These are phyloP conservation scores for Pittosporum tobira DNA, from an alignment of 129 eudicot species.

Conservation along the genomic window DNA sequence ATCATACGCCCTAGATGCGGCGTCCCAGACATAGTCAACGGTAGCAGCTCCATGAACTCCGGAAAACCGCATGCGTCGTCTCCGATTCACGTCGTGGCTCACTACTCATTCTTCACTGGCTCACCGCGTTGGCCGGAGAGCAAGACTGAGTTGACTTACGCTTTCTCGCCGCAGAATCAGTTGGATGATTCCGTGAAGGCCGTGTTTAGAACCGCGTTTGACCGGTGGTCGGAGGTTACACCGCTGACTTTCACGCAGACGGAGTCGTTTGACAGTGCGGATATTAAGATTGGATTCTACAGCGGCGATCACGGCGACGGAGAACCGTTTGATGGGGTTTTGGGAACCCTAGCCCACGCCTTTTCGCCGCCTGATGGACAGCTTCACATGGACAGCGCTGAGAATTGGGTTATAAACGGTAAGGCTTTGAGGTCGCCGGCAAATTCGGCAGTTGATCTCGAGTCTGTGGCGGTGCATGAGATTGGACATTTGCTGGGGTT, in stretches of 20 bases:
- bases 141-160: constrained; percentile 26
- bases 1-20: constrained; percentile 18
- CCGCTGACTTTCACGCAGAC: constrained; percentile 45
- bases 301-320: constrained; percentile 77
- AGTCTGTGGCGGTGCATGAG: constrained; percentile 70
- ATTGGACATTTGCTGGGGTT: constrained; percentile 63
- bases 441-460: constrained; percentile 49
- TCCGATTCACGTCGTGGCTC: constrained; percentile 12
- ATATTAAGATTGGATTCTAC: constrained; percentile 48
- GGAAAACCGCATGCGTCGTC: neutral
- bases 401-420: constrained; percentile 46
- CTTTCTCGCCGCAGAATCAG: constrained; percentile 21
- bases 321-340: constrained; percentile 58
- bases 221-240: constrained; percentile 58
- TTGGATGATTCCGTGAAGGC: constrained; percentile 17
- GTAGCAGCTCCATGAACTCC: constrained; percentile 7
- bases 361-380: constrained; percentile 53
- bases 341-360: constrained; percentile 63
- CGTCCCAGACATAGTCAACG: constrained; percentile 10
- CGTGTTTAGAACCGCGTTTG: constrained; percentile 38
- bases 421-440: constrained; percentile 18
- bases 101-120: constrained; percentile 32
- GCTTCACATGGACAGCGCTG: constrained; percentile 43
- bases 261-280: constrained; percentile 15
- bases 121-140: constrained; percentile 32